Percentiles rank a stretch among this genome's conserved stretches.
These are phyloP conservation scores for Lactarius evosmus DNA, from an alignment of 768 basidiomycete genomes.

Conservation along the genomic window DNA sequence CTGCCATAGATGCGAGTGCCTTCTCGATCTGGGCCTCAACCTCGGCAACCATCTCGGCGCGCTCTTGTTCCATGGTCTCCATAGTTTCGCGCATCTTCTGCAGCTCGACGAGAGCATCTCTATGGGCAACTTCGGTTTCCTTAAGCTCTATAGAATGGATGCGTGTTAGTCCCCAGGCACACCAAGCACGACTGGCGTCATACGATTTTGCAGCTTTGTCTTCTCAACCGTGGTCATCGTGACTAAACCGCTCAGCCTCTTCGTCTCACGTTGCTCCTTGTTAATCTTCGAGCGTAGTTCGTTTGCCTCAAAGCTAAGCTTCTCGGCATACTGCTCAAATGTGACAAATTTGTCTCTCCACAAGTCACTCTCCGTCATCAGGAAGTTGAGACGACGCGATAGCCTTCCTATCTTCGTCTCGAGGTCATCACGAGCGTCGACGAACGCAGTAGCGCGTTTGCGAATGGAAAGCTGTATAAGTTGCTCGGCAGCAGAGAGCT, in stretches of 20 bases:
- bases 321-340: conserved; percentile 92
- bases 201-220: conserved; percentile 71
- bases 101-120: conserved; percentile 76
- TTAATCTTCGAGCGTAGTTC: conserved; percentile 86
- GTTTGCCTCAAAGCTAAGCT: conserved; percentile 79
- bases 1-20: conserved; percentile 80
- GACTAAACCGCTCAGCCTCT: conserved; percentile 75
- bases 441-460: conserved; percentile 90
- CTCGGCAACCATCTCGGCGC: conserved; percentile 88
- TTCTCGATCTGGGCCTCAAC: conserved; percentile 89
- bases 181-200: conserved; percentile 34
- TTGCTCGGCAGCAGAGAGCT: conserved; percentile 68
- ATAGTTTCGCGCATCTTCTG: conserved; percentile 79
- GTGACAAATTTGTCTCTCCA: conserved; percentile 94
- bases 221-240: conserved; percentile 77
- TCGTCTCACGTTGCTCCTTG: conserved; percentile 87
- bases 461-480: conserved; percentile 85
- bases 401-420: conserved; percentile 91
- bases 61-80: conserved; percentile 85
- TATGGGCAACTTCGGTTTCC: conserved; percentile 80
- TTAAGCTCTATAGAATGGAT: conserved; percentile 54
- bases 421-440: conserved; percentile 89
- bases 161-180: not conserved
- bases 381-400: conserved; percentile 80
- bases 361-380: conserved; percentile 86